Evolutionary conservation across 345 rosid species (phyloP).

Genomic region (Eucalyptus pauciflora): DNA sequence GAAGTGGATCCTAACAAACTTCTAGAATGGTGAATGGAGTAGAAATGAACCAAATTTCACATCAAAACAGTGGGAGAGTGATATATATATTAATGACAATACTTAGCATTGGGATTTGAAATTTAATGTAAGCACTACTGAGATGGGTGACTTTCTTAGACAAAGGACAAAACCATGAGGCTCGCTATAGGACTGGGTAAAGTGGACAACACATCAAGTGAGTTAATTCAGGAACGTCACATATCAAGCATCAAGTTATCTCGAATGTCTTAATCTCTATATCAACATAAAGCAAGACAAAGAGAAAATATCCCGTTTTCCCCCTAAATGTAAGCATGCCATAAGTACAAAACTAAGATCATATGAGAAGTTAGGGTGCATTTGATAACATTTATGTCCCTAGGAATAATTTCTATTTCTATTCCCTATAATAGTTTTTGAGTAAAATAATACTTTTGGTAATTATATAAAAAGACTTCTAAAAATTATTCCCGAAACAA

Average conservation of each 20-base stretch:
- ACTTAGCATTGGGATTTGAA: background rate
- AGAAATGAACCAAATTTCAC: background rate
- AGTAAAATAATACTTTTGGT: fast-evolving
- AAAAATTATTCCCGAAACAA: fast-evolving
- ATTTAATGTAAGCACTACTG: background rate
- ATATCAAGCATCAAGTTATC: background rate
- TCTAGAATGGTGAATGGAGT: fast-evolving
- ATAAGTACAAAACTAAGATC: background rate
- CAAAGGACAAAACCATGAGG: background rate
- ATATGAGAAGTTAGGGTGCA: background rate
- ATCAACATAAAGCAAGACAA: background rate
- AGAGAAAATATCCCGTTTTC: background rate
- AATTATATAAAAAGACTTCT: too few relatives aligned
- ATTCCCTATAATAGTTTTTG: too few relatives aligned
- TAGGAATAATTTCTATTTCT: too few relatives aligned
- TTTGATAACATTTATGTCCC: too few relatives aligned
- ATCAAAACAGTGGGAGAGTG: background rate
- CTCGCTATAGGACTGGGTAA: fast-evolving
- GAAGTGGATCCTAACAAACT: background rate
- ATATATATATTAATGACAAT: background rate
- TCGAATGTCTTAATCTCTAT: background rate
- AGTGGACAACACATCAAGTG: fast-evolving
- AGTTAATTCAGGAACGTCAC: background rate
- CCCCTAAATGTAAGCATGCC: background rate
- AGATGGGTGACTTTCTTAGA: fast-evolving